Base-by-base conservation (phyloP, 1,139 yeast genomes). In the Sugiyamaella sp. region DNA sequence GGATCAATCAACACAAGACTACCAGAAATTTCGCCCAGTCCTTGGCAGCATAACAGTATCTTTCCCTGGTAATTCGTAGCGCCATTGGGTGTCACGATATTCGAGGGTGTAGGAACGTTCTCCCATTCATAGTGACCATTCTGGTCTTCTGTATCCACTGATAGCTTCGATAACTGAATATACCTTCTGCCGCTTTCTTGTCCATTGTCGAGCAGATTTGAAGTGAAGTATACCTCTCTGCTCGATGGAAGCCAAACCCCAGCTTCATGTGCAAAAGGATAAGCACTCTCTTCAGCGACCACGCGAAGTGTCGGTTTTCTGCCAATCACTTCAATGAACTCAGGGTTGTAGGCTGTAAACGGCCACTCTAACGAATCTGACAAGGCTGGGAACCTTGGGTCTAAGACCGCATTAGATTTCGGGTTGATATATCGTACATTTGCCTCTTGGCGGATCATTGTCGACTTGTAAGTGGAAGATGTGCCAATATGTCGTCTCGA, bases 201-300 rank as follows among this genome's bases (percentile, higher is more conserved):
- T 14, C 44, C 49, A 16, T 46, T 46, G 16, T 39, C 32, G 41
- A 52, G 54, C 49, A 51, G 58, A 44, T 58, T 60, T 21, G 66
- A 62, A 1, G 66, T 62, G 55, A 62, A 63, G 37, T 58, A 57
- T 29, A 63, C 66, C 22, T 59, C 61, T 5, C 65, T 52, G 1
- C 56, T 51, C 3, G 48, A 38, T 1, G 64, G 62, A 24, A 59
- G 49, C 63, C 62, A 62, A 9, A 61, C 58, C 2, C 65, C 66
- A 8, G 65, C 66, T 44, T 62, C 66, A 45, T 62, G 66, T 1
- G 66, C 66, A 52, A 60, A 63, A 14, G 54, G 59, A 22, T 49
- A 58, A 2, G 14, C 32, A 10, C 27, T 40, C 22, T 56, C 55
- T 32, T 54, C 51, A 4, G 59, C 59, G 27, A 58, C 51, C 5